Evolutionary conservation across 176 grass and related monocot species (phyloP).

Genomic region (Rhynchospora tenuis): DNA sequence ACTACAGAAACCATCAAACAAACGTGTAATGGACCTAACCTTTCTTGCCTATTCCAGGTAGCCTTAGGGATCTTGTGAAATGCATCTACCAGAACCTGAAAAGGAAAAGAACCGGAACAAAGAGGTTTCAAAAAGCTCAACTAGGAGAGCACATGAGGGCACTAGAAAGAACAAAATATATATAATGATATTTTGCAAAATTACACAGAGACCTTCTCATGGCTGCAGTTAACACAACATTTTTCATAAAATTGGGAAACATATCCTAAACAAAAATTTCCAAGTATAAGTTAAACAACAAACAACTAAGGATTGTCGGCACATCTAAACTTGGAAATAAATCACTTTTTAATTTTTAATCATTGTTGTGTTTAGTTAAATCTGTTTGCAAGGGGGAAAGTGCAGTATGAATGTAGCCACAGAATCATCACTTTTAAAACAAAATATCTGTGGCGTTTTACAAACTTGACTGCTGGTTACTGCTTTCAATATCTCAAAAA

Average conservation of each 20-base stretch:
- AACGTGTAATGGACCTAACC: conserved; percentile 29
- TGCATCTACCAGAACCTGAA: conserved; percentile 66
- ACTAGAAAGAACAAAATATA: neutral
- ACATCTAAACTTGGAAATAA: neutral
- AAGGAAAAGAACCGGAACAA: conserved; percentile 13
- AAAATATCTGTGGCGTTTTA: neutral
- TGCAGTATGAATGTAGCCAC: neutral
- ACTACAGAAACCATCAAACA: neutral
- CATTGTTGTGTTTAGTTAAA: neutral
- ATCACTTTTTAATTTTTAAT: neutral
- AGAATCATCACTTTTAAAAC: neutral
- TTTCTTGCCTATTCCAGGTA: conserved; percentile 72
- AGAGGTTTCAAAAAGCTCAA: conserved; percentile 15
- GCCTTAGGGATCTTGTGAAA: conserved; percentile 75
- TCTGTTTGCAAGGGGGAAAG: neutral
- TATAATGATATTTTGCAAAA: neutral
- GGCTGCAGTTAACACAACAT: neutral
- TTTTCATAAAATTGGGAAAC: neutral
- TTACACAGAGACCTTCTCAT: neutral
- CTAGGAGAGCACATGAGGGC: conserved; percentile 7
- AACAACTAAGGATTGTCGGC: neutral
- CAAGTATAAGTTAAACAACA: too few species aligned
- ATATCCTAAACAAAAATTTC: neutral
- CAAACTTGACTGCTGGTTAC: neutral
- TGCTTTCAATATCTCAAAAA: neutral